Evolutionary conservation across 108 stramenopile species (phyloP).

Genomic region (Nitzschia palea): DNA sequence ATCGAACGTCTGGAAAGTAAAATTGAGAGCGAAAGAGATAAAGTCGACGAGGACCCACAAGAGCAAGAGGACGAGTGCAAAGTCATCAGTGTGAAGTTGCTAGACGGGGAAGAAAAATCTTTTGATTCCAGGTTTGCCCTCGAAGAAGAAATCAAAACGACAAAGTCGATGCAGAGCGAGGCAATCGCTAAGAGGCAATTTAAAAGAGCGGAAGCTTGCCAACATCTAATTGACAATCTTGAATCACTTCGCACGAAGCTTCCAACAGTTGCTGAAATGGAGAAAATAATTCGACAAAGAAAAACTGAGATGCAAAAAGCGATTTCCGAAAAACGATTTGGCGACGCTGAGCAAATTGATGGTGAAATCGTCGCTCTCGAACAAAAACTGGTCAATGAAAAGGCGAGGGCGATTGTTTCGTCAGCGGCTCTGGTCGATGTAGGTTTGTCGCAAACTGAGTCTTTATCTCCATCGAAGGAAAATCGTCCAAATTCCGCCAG

Average conservation of each 20-base stretch:
- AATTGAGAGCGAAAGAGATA: conserved; percentile 51
- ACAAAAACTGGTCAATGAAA: conserved; percentile 48
- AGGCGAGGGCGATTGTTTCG: conserved; percentile 3
- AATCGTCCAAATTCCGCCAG: too few species aligned
- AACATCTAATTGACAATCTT: conserved; percentile 54
- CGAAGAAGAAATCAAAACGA: conserved; percentile 49
- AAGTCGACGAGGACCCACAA: conserved; percentile 8
- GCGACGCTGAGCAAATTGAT: conserved; percentile 60
- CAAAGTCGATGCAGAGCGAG: conserved; percentile 33
- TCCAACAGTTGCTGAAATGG: conserved; percentile 64
- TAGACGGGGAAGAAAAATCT: conserved; percentile 44
- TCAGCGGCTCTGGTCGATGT: not conserved
- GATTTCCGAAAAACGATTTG: conserved; percentile 67
- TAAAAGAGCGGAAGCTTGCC: conserved; percentile 59
- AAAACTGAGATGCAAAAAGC: conserved; percentile 58
- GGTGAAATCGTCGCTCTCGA: conserved; percentile 49
- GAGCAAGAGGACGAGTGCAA: not conserved
- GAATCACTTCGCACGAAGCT: conserved; percentile 51
- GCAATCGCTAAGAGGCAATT: conserved; percentile 64
- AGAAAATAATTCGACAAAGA: conserved; percentile 27
- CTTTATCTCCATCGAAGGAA: too few species aligned
- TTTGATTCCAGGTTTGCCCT: conserved; percentile 63
- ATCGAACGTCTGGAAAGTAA: conserved; percentile 57
- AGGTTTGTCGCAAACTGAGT: too few species aligned
- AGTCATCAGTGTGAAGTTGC: conserved; percentile 4